Evolutionary conservation across 2,329 filamentous ascomycete genomes (phyloP).

Genomic region (Colletotrichum siamense): DNA sequence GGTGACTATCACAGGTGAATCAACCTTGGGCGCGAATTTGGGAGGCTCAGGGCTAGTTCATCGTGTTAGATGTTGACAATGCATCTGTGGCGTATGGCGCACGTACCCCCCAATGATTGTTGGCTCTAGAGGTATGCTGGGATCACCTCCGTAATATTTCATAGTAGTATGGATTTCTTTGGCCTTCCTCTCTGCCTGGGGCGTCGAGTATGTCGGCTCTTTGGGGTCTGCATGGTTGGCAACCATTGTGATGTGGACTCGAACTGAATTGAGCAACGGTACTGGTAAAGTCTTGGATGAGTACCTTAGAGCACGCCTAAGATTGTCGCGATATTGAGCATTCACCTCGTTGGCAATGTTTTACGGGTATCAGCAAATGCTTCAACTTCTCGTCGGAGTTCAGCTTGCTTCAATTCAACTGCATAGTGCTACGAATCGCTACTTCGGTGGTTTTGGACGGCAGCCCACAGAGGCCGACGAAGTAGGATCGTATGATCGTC

Average conservation of each 20-base stretch:
- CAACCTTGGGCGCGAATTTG: not conserved
- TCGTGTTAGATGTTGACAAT: not conserved
- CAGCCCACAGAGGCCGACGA: not conserved
- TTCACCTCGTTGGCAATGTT: not conserved
- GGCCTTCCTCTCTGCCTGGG: not conserved
- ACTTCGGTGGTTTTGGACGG: not conserved
- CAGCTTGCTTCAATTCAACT: not conserved
- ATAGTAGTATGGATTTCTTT: not conserved
- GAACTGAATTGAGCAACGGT: not conserved
- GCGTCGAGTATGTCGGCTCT: not conserved
- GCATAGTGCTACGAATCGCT: not conserved
- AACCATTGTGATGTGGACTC: not conserved
- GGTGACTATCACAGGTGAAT: not conserved
- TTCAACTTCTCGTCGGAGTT: not conserved
- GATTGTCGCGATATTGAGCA: not conserved
- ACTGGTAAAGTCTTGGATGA: not conserved
- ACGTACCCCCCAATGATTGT: not conserved
- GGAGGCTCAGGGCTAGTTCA: not conserved
- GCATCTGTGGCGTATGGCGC: not conserved
- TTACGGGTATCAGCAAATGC: accelerated
- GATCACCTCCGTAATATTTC: not conserved
- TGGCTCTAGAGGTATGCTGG: not conserved
- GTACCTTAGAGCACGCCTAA: accelerated
- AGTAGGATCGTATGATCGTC: not conserved
- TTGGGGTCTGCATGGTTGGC: not conserved